Conservation (phyloP, 2,329 filamentous ascomycete species). For the Epichloe aotearoae region DNA sequence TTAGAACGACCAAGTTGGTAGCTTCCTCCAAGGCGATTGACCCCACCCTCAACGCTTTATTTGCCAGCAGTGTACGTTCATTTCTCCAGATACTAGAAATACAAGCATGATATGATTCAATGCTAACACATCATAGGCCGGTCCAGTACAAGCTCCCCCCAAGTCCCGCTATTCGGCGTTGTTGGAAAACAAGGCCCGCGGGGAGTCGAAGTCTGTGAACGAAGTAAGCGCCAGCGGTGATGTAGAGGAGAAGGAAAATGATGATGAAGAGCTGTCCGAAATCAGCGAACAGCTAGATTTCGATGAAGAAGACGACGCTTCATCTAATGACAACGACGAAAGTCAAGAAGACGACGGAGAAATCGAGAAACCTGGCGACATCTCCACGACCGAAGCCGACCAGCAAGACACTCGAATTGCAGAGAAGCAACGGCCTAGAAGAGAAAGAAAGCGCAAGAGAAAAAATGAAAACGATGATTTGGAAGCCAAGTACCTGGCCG, state of each 20-base stretch:
- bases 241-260: conserved; percentile 9
- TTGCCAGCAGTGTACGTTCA: conserved; percentile 55
- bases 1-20: conserved; percentile 22
- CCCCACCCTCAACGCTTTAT: conserved; percentile 55
- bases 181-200: conserved; percentile 18
- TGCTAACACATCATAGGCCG: conserved; percentile 24
- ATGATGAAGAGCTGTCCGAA: conserved; percentile 20
- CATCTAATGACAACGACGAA: conserved; percentile 10
- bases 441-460: conserved; percentile 51
- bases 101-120: not conserved
- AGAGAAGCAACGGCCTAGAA: conserved; percentile 25
- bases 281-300: conserved; percentile 13
- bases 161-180: conserved; percentile 31
- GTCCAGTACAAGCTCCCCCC: conserved; percentile 34
- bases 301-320: conserved; percentile 14
- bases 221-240: conserved; percentile 16
- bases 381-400: conserved; percentile 1
- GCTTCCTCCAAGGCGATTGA: conserved; percentile 46
- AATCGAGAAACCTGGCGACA: not conserved
- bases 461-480: conserved; percentile 56
- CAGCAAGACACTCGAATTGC: conserved; percentile 16
- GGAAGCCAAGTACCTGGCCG: conserved; percentile 56
- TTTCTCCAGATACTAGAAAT: not conserved
- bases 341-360: conserved; percentile 13
- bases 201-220: conserved; percentile 10